A percentile compares a stretch with the other conserved stretches of the same genome.
Conservation (phyloP, 805 yeast species). For the Maudiozyma bulderi region DNA sequence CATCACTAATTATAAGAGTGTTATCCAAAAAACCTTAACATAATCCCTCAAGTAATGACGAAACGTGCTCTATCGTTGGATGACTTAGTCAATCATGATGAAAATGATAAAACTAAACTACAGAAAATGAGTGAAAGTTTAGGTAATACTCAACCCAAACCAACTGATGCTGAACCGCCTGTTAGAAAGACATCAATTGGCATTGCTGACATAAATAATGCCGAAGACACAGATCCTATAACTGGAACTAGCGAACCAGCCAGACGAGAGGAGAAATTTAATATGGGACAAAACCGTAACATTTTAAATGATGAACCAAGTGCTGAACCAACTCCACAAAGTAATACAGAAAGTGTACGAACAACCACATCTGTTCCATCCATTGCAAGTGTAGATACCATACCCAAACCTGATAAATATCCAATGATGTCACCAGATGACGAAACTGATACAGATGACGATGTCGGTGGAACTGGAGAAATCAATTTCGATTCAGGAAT, state of each 20-base stretch:
- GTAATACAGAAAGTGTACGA: background rate
- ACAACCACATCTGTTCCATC: background rate
- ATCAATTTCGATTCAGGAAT: slow-evolving; percentile 24
- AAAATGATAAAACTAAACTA: slow-evolving; percentile 15
- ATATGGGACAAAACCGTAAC: background rate
- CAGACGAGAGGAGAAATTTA: background rate
- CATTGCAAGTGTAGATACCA: background rate
- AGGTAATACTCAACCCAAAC: slow-evolving; percentile 1
- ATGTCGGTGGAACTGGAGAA: slow-evolving; percentile 18
- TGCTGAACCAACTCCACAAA: background rate
- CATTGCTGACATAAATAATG: slow-evolving; percentile 1
- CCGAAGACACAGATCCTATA: background rate
- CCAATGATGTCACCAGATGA: background rate
- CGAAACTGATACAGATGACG: slow-evolving; percentile 30
- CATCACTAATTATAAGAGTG: background rate
- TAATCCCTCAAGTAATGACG: slow-evolving; percentile 2
- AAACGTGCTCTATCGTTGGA: slow-evolving; percentile 28
- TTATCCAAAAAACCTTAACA: background rate
- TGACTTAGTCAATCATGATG: slow-evolving; percentile 30
- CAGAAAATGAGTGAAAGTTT: slow-evolving; percentile 8
- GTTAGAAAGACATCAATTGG: slow-evolving; percentile 2
- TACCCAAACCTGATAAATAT: background rate
- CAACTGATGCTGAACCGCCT: background rate
- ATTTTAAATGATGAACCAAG: background rate
- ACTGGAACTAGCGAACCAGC: background rate